phyloP scores from a whole-genome alignment of 139 green algal species.

The Eudorina sp. region DNA sequence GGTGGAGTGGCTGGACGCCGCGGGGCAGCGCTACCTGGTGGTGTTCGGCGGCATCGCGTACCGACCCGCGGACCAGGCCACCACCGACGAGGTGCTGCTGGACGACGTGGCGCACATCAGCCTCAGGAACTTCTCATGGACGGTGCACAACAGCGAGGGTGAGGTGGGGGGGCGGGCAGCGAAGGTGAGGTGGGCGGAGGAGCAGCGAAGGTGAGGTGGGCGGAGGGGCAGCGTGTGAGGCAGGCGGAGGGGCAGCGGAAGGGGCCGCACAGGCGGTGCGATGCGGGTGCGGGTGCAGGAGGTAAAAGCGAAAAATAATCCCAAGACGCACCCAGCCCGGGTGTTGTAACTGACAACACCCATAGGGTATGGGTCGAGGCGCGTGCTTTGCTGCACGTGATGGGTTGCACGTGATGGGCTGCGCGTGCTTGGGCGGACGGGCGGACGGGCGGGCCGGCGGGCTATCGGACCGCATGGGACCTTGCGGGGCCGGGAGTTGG shows the following conservation, averaged over 20 bases:
- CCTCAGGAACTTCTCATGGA: conserved; percentile 3
- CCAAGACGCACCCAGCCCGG: too few relatives aligned
- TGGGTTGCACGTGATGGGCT: too few relatives aligned
- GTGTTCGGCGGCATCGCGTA: conserved; percentile 2
- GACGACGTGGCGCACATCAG: conserved; percentile 2
- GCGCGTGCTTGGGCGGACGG: too few relatives aligned
- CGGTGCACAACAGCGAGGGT: conserved; percentile 17
- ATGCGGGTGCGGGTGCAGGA: neutral
- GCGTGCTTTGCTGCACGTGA: too few relatives aligned
- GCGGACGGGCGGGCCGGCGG: too few relatives aligned
- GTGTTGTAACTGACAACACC: too few relatives aligned
- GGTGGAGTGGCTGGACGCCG: neutral
- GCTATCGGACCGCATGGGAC: too few relatives aligned
- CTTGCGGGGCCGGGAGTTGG: too few relatives aligned
- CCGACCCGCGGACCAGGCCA: neutral
- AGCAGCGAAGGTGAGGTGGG: neutral
- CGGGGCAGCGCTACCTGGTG: conserved; percentile 1
- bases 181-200: neutral
- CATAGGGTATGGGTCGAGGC: too few relatives aligned
- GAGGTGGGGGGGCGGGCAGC: neutral
- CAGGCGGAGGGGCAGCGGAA: neutral
- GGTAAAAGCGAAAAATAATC: neutral
- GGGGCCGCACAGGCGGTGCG: neutral
- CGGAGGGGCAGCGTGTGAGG: neutral
- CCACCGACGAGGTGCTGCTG: neutral